Percentiles rank a stretch among this genome's conserved stretches.
Conservation (phyloP, 805 yeast genomes). For the Monosporozyma unispora region DNA sequence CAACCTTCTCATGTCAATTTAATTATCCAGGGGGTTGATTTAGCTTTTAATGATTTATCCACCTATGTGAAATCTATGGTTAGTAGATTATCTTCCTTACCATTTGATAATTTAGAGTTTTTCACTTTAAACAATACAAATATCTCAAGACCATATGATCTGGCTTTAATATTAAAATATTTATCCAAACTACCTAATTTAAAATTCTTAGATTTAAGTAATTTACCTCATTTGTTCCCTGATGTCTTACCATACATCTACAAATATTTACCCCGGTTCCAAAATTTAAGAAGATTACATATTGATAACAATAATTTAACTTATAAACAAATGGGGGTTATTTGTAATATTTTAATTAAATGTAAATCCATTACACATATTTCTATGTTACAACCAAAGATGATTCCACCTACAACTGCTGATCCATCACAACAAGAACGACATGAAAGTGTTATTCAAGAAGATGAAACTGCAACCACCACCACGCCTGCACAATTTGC, state of each 20-base stretch:
- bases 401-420: background rate
- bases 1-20: background rate
- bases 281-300: slow-evolving; percentile 53
- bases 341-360: slow-evolving; percentile 67
- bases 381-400: slow-evolving; percentile 48
- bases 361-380: slow-evolving; percentile 60
- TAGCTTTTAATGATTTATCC: slow-evolving; percentile 69
- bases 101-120: slow-evolving; percentile 32
- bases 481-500: slow-evolving; percentile 20
- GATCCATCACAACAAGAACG: background rate
- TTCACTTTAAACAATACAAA: slow-evolving; percentile 60
- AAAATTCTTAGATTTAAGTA: slow-evolving; percentile 65
- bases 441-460: background rate
- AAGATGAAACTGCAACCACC: background rate
- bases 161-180: slow-evolving; percentile 40
- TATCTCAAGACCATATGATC: slow-evolving; percentile 43
- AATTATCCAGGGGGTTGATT: slow-evolving; percentile 53
- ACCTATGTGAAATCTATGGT: slow-evolving; percentile 24
- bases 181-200: slow-evolving; percentile 48
- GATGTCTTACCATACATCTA: slow-evolving; percentile 47
- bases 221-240: slow-evolving; percentile 60
- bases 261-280: slow-evolving; percentile 58
- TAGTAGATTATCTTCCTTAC: slow-evolving; percentile 17
- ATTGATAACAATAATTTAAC: slow-evolving; percentile 59
- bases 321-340: slow-evolving; percentile 44